Evolutionary conservation across 441 rosid genomes (phyloP), one percentile per base, ranked within the genome.

Genomic region (Adansonia madagascariensis): DNA sequence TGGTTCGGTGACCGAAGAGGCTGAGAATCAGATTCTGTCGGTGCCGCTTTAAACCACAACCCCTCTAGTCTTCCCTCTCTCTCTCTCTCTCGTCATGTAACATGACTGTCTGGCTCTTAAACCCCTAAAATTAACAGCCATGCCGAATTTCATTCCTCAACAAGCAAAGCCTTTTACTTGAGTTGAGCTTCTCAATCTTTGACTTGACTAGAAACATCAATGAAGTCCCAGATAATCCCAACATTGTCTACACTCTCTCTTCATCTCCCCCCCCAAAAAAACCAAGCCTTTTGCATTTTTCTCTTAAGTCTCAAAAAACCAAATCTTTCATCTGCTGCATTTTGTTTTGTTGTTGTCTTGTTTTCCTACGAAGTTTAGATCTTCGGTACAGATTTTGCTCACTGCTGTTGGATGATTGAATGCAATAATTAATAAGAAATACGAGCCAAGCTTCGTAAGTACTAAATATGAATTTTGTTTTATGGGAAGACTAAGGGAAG

Each of bases 401-500:
- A 10, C n/a, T 43, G 11, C 10, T 56, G 24, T 56, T 24, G 15
- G 66, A 65, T 53, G 41, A 31, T 22, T 11, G 57, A 31, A 17
- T 31, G 49, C 49, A 35, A 47, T 27, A 62, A 65, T 75, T 31
- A 31, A 31, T 31, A 31, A 31, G 35, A 84, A 83, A 61, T 77
- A 83, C 98, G 92, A 96, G 94, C 84, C 71, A 71, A 66, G 47
- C 73, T 55, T 67, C 79, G 15, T 71, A 85, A 82, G 15, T 80
- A 84, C 71, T 57, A 65, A 68, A 43, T 60, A 75, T 88, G 83
- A 87, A 84, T 80, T 92, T 20, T 92, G 94, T 82, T 63, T 81
- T 70, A 71, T 81, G 1, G 98, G 97, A 82, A 90, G 93, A 73
- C 75, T 88, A 78, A 84, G 80, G 61, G 94, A 94, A 82, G 91